Evolutionary conservation across 2,329 filamentous ascomycete species (phyloP), one percentile per base, ranked within the genome.

Genomic region (Cyanodermella asteris): DNA sequence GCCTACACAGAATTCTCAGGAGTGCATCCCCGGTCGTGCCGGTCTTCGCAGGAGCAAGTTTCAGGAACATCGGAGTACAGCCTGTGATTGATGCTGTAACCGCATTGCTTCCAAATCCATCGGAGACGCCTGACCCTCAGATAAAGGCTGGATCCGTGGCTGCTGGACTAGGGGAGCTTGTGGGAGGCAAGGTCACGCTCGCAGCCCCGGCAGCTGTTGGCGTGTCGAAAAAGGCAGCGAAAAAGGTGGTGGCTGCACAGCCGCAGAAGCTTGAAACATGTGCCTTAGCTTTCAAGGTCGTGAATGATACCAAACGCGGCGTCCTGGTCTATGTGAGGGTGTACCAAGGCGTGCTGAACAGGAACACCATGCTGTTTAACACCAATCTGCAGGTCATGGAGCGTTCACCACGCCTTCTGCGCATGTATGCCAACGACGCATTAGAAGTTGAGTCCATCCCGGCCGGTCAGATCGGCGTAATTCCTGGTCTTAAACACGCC

Each of bases 41-140:
- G 1, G 63, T 93, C 1, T 90, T 91, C 47, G 78, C 78, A 1
- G 84, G 84, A 3, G 82, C 84, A 5, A 93, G 82, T 45, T 81
- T 94, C 47, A 69, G 75, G 20, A 91, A 94, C 35, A 78, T 94
- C 32, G 87, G 87, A 6, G 81, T 94, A 4, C 80, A 93, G 44
- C 80, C 82, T 15, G 56, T 97, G 13, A 62, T 94, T 26, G 81
- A 94, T 44, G 78, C 78, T 18, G 69, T 94, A 8, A 67, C 80
- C 6, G 77, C 93, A 40, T 72, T 93, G 22, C 58, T 94, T 3
- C 87, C 87, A 0, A 77, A 69, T 34, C 87, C 87, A 1, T 51
- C 60, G 2, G 80, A 93, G 41, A 61, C 77, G 11, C 75, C 78
- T 6, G 74, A 84, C 39, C 64, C 80, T 1, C 70, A 81, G 37